phyloP scores from a whole-genome alignment of 1,284 basidiomycete genomes.

The Anthracocystis panici-leucophaei region DNA sequence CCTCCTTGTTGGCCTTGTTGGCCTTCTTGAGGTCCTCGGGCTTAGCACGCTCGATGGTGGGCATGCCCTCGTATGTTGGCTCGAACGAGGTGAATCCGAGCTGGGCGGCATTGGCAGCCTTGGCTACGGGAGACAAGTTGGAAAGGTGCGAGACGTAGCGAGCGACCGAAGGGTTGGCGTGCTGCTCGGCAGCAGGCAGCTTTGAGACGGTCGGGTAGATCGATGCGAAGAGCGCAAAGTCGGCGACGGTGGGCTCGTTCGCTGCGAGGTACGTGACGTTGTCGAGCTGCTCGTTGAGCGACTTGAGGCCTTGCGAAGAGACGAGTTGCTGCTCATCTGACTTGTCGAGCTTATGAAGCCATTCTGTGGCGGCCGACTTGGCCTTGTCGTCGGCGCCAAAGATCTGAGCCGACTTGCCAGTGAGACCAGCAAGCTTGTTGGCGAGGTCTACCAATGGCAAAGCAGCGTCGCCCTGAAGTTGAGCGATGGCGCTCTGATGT shows the following conservation, averaged over 20 bases:
- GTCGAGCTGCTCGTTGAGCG: constrained; percentile 59
- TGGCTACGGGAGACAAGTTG: constrained; percentile 50
- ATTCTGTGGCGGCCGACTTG: constrained; percentile 32
- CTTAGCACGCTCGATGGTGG: constrained; percentile 57
- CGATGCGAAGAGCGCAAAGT: constrained; percentile 66
- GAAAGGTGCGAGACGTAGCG: constrained; percentile 68
- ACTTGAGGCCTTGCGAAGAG: constrained; percentile 53
- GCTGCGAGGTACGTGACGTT: constrained; percentile 58
- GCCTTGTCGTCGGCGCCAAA: constrained; percentile 49
- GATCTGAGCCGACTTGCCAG: constrained; percentile 45
- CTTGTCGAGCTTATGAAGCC: constrained; percentile 51
- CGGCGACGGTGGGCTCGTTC: constrained; percentile 63
- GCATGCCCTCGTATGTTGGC: constrained; percentile 66
- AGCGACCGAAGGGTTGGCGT: constrained; percentile 63
- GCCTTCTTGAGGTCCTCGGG: constrained; percentile 55
- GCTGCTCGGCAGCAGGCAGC: constrained; percentile 60
- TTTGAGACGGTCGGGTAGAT: constrained; percentile 63
- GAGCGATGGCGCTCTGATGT: constrained; percentile 47
- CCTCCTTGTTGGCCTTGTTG: constrained; percentile 62
- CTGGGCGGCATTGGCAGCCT: constrained; percentile 45
- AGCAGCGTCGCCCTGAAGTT: constrained; percentile 45
- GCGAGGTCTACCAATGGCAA: constrained; percentile 46
- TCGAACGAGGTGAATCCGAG: constrained; percentile 58
- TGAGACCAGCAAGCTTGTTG: constrained; percentile 41
- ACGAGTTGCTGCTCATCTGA: constrained; percentile 45